Conservation (phyloP, 345 rosid genomes). For the Eucalyptus sp. region DNA sequence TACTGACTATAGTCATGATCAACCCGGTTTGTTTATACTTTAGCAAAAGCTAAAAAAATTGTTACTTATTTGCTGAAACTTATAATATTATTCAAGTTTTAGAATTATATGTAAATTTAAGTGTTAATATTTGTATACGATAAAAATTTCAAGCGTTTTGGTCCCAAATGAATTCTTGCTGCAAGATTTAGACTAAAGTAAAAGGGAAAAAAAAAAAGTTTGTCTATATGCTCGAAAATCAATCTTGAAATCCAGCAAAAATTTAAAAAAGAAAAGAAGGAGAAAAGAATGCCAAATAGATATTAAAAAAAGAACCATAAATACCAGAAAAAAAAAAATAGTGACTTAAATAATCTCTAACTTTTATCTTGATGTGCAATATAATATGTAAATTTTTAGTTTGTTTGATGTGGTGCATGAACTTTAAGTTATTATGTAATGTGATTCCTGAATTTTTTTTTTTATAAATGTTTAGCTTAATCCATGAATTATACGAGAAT, state of each 20-base stretch:
- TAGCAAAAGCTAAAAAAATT: not conserved
- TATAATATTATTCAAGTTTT: not conserved
- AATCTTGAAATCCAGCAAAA: not conserved
- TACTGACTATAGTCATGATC: too few relatives aligned
- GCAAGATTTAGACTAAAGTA: not conserved
- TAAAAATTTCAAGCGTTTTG: not conserved
- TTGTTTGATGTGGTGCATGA: not conserved
- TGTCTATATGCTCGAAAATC: not conserved
- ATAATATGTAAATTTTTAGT: accelerated
- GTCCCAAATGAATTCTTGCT: not conserved
- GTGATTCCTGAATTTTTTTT: too few relatives aligned
- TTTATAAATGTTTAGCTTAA: too few relatives aligned
- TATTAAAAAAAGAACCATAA: not conserved
- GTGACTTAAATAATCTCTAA: too few relatives aligned
- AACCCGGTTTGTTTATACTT: not conserved
- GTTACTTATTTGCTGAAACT: not conserved
- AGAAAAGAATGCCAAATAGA: not conserved
- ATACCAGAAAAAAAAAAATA: not conserved
- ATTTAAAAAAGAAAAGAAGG: accelerated
- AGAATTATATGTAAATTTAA: not conserved
- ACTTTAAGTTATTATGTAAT: too few relatives aligned
- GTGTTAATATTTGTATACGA: not conserved
- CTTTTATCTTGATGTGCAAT: too few relatives aligned
- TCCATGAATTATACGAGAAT: accelerated
- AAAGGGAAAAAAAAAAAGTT: not conserved